Conservation (phyloP, 768 basidiomycete genomes). For the Mycena latifolia region DNA sequence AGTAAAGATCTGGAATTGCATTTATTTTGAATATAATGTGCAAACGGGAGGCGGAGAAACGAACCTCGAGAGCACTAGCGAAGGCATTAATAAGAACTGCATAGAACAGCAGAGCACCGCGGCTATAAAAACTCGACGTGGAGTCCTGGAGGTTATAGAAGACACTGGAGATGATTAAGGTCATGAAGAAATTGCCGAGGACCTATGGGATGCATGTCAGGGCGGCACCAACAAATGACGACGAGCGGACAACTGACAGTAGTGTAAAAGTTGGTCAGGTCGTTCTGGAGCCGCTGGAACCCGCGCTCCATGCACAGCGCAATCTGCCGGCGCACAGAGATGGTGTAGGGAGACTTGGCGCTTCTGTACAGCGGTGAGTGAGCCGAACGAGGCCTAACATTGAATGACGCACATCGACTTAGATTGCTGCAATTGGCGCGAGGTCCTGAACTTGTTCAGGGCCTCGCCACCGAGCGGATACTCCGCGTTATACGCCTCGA, state of each 20-base stretch:
- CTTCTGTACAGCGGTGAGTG: constrained; percentile 32
- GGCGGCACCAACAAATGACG: neutral
- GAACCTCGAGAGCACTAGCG: constrained; percentile 46
- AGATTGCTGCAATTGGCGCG: constrained; percentile 48
- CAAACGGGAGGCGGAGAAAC: neutral
- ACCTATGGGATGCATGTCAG: constrained; percentile 12
- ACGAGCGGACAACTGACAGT: constrained; percentile 21
- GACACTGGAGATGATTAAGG: constrained; percentile 44
- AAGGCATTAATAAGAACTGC: constrained; percentile 55
- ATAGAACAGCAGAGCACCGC: constrained; percentile 58
- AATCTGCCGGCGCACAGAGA: constrained; percentile 60
- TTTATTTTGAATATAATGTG: neutral
- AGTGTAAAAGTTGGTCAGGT: constrained; percentile 42
- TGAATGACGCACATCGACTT: constrained; percentile 46
- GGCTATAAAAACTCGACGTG: constrained; percentile 56
- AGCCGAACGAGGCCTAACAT: neutral
- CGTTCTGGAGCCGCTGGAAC: constrained; percentile 58
- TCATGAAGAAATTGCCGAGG: constrained; percentile 39
- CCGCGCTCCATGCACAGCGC: constrained; percentile 58
- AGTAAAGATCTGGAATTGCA: constrained; percentile 40
- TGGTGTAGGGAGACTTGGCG: constrained; percentile 51
- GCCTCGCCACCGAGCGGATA: constrained; percentile 43
- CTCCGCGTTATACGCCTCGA: constrained; percentile 46
- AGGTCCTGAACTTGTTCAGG: constrained; percentile 47
- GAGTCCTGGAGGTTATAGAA: constrained; percentile 54